Percentiles rank a stretch among this genome's conserved stretches.
These are phyloP conservation scores for Kwoniella sp. DNA, from an alignment of 768 basidiomycete species.

Conservation along the genomic window DNA sequence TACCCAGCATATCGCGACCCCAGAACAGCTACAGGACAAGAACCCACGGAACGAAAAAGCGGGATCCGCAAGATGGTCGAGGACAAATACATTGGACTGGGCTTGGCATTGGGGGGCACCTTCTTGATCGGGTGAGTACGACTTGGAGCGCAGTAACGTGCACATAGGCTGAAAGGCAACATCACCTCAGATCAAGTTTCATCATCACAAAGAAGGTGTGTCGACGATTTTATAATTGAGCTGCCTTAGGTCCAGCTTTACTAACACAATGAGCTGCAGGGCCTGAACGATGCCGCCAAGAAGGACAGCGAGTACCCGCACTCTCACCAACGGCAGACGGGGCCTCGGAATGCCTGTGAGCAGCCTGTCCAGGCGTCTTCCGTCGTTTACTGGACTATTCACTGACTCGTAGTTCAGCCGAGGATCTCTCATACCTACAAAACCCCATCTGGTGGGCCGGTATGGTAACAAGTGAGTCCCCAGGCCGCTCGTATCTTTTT, in stretches of 20 bases:
- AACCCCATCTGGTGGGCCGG: slow-evolving; percentile 99
- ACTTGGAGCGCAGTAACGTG: neutral
- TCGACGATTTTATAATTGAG: neutral
- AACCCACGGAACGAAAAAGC: neutral
- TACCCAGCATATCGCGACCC: slow-evolving; percentile 14
- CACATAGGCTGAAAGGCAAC: neutral
- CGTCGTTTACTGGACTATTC: neutral
- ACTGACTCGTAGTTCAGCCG: slow-evolving; percentile 60
- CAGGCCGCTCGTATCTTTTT: neutral
- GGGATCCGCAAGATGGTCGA: slow-evolving; percentile 60
- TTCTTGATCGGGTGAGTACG: slow-evolving; percentile 68
- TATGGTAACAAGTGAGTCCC: slow-evolving; percentile 78
- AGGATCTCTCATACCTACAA: slow-evolving; percentile 79
- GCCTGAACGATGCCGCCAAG: slow-evolving; percentile 80
- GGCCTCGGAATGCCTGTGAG: slow-evolving; percentile 38
- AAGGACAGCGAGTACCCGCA: slow-evolving; percentile 50
- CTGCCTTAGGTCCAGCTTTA: neutral
- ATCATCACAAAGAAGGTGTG: slow-evolving; percentile 98
- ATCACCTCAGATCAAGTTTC: slow-evolving; percentile 70
- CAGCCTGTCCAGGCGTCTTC: too few species aligned
- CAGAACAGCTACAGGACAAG: neutral
- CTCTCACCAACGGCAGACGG: slow-evolving; percentile 43
- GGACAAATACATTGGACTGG: slow-evolving; percentile 93
- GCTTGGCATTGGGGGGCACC: slow-evolving; percentile 80
- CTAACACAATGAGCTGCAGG: slow-evolving; percentile 61